Base-by-base conservation (phyloP, 2,329 filamentous ascomycete species). In the Fusarium vanettenii region DNA sequence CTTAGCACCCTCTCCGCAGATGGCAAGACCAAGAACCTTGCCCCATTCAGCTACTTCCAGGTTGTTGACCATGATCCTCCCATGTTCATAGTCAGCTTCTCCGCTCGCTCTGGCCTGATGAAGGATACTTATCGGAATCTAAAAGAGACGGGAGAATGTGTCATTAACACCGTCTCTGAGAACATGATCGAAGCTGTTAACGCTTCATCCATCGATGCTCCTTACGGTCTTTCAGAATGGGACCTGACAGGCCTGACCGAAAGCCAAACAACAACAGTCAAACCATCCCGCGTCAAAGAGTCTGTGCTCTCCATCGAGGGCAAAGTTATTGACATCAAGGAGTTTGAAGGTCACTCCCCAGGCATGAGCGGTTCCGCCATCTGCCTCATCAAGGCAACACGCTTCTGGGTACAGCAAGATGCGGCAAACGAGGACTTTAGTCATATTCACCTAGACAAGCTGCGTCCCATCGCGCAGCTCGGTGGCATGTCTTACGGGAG, bases 181-280 rank as follows among this genome's bases (percentile, higher is more conserved):
- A 90, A 92, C 80, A 96, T 92, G 81, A 81, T 95, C 76, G 94
- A 97, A 84, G 94, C 95, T 0, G 94, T 94, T 29, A 97, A 97
- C 80, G 89, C 90, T 14, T 90, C 92, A 2, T 88, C 88, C 14
- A 90, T 97, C 77, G 94, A 97, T 81, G 89, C 93, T 0, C 94
- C 95, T 0, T 91, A 91, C 70, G 93, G 92, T 0, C 2, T 59
- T 1, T 59, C 55, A 0, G 55, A 59, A 39, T 59, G 55, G 55
- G 55, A 59, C 1, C 16, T 59, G 3, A 59, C 55, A 5, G 55
- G 55, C 10, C 11, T 59, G 20, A 59, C 55, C 2, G 55, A 59
- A 11, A 33, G 16, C 14, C 3, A 22, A 6, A 59, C 55, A 29
- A 59, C 31, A 2, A 59, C 55, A 13, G 55, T 59, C 22, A 59